Evolutionary conservation across 2,329 filamentous ascomycete genomes (phyloP).

Genomic region (Diaporthe sp.): DNA sequence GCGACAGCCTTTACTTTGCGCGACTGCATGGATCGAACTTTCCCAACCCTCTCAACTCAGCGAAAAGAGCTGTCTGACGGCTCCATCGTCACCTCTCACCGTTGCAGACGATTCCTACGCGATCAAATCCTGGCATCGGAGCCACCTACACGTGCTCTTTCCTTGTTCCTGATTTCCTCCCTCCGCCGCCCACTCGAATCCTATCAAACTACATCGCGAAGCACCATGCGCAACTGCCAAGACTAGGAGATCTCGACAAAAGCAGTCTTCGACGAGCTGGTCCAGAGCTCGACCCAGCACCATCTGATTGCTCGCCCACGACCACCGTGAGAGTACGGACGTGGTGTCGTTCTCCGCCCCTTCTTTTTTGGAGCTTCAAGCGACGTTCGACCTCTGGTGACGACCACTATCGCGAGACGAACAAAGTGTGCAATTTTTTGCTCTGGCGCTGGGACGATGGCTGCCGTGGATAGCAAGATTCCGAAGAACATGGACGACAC

Average conservation of each 20-base stretch:
- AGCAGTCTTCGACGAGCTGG: conserved; percentile 35
- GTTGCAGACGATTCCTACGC: neutral
- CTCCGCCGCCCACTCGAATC: neutral
- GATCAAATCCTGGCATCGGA: neutral
- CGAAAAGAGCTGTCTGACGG: neutral
- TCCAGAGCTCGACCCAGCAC: conserved; percentile 19
- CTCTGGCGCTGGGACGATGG: conserved; percentile 3
- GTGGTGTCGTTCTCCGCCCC: conserved; percentile 3
- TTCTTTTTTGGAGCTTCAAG: conserved; percentile 6
- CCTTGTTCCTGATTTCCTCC: neutral
- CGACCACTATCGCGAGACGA: neutral
- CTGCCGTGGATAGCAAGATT: conserved; percentile 30
- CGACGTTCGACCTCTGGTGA: neutral
- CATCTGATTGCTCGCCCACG: conserved; percentile 20
- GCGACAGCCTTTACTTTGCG: neutral
- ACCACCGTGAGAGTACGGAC: conserved; percentile 30
- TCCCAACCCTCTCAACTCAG: neutral
- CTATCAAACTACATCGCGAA: conserved; percentile 31
- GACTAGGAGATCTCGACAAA: conserved; percentile 35
- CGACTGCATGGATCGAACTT: neutral
- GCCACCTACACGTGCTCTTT: conserved; percentile 22
- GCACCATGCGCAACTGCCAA: conserved; percentile 35
- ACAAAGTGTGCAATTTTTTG: neutral
- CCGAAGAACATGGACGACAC: conserved; percentile 38
- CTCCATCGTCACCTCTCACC: neutral